phyloP scores from a whole-genome alignment of 352 stramenopile species.

The Phytophthora lateralis region DNA sequence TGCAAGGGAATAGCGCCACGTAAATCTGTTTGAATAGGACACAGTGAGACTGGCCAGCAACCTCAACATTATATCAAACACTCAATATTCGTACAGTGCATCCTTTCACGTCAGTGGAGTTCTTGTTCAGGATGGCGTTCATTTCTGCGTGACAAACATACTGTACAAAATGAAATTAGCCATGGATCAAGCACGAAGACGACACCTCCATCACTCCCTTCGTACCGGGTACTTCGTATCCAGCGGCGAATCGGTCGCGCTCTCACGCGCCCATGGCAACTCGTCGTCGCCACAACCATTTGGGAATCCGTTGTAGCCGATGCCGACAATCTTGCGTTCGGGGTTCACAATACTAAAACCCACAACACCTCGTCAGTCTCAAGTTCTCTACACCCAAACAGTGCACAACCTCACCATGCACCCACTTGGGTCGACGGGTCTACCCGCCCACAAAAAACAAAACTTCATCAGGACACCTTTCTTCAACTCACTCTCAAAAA shows the following conservation, averaged over 20 bases:
- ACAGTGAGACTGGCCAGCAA: conserved; percentile 4
- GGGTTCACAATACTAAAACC: conserved; percentile 91
- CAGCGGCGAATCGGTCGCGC: conserved; percentile 65
- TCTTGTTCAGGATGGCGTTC: conserved; percentile 99
- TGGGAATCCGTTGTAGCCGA: conserved; percentile 99
- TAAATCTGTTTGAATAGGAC: conserved; percentile 84
- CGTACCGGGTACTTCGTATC: conserved; percentile 95
- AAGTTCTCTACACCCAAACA: neutral
- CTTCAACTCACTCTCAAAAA: conserved; percentile 3
- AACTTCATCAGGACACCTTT: neutral
- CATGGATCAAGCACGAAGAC: neutral
- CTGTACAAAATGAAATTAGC: conserved; percentile 35
- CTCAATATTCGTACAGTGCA: conserved; percentile 68
- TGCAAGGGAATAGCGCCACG: conserved; percentile 98
- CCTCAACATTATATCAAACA: neutral
- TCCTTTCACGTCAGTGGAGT: conserved; percentile 92
- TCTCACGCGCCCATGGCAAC: conserved; percentile 93
- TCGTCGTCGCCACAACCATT: conserved; percentile 95
- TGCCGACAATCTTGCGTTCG: conserved; percentile 97
- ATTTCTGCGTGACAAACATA: conserved; percentile 99
- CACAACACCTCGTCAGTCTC: conserved; percentile 3
- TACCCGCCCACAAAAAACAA: conserved; percentile 24
- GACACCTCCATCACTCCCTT: neutral
- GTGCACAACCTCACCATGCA: conserved; percentile 74
- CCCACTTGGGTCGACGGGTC: conserved; percentile 98